Evolutionary conservation across 2,329 filamentous ascomycete species (phyloP).

Genomic region (Monosporascus sp.): DNA sequence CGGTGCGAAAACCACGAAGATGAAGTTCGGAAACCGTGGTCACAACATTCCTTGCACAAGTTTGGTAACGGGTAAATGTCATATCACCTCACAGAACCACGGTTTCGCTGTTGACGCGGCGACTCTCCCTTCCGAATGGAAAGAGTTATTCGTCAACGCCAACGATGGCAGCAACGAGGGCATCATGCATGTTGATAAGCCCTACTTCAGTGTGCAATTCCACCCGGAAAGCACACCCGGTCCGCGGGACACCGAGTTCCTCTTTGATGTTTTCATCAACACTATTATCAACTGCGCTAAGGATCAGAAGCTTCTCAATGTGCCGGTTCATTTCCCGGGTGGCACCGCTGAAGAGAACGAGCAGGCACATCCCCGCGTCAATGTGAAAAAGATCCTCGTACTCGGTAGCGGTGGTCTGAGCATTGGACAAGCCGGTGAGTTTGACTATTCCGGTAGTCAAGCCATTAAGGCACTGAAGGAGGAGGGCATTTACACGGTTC

Average conservation of each 20-base stretch:
- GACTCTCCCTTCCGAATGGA: slow-evolving; percentile 74
- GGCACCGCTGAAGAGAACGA: slow-evolving; percentile 76
- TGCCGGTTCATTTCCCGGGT: slow-evolving; percentile 82
- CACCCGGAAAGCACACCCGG: slow-evolving; percentile 96
- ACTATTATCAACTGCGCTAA: slow-evolving; percentile 70
- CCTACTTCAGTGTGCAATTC: slow-evolving; percentile 99
- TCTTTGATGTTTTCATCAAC: slow-evolving; percentile 95
- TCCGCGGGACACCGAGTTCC: slow-evolving; percentile 89
- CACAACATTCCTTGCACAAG: slow-evolving; percentile 98
- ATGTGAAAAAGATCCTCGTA: slow-evolving; percentile 90
- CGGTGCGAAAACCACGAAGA: slow-evolving; percentile 82
- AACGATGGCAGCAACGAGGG: slow-evolving; percentile 98
- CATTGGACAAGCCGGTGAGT: slow-evolving; percentile 97
- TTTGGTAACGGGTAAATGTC: slow-evolving; percentile 90
- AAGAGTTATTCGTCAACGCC: slow-evolving; percentile 94
- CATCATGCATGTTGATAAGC: slow-evolving; percentile 79
- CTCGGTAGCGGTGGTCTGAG: slow-evolving; percentile 91
- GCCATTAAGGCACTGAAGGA: slow-evolving; percentile 98
- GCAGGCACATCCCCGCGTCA: slow-evolving; percentile 69
- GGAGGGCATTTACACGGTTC: slow-evolving; percentile 93
- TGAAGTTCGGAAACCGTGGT: slow-evolving; percentile 99
- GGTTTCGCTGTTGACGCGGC: slow-evolving; percentile 86
- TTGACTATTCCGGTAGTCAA: slow-evolving; percentile 97
- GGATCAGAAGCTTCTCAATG: slow-evolving; percentile 60
- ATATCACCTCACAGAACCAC: slow-evolving; percentile 99